phyloP scores from a whole-genome alignment of 2,329 filamentous ascomycete genomes.

The Diaporthe capsici region DNA sequence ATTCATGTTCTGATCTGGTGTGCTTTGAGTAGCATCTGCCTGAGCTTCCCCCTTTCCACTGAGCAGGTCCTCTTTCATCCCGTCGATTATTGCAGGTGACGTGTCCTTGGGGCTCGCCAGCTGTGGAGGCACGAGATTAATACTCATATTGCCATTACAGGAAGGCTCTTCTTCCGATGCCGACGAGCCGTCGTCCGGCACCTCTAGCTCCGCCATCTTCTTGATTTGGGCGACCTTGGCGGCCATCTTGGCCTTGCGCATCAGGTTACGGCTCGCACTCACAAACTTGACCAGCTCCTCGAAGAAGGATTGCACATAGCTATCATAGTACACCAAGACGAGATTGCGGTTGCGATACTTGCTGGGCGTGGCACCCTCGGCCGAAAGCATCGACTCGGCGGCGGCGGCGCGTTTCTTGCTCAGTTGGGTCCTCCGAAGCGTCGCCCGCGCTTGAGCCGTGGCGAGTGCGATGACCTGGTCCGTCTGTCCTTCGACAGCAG shows the following conservation, averaged over 20 bases:
- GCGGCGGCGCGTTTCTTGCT: conserved; percentile 43
- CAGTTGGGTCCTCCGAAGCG: conserved; percentile 64
- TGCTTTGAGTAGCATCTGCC: conserved; percentile 45
- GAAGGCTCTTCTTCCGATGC: conserved; percentile 46
- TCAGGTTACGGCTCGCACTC: conserved; percentile 82
- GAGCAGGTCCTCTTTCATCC: neutral
- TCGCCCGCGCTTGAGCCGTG: conserved; percentile 61
- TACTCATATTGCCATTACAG: conserved; percentile 44
- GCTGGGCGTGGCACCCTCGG: conserved; percentile 57
- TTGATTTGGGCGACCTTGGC: conserved; percentile 79
- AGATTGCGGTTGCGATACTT: conserved; percentile 80
- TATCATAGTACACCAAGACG: conserved; percentile 94
- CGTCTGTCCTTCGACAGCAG: conserved; percentile 56
- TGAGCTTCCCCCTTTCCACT: conserved; percentile 37
- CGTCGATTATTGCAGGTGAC: neutral
- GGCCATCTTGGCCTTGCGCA: conserved; percentile 90
- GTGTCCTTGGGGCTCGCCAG: neutral
- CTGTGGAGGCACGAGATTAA: conserved; percentile 34
- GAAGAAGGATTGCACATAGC: conserved; percentile 85
- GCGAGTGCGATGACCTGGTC: conserved; percentile 62
- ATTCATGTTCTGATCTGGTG: conserved; percentile 39
- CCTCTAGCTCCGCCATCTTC: conserved; percentile 71
- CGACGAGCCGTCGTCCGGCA: conserved; percentile 63
- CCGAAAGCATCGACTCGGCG: conserved; percentile 66
- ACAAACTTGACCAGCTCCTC: conserved; percentile 87